Evolutionary conservation across 495 filamentous ascomycete species (phyloP).

Genomic region (Jackrogersella multiformis): DNA sequence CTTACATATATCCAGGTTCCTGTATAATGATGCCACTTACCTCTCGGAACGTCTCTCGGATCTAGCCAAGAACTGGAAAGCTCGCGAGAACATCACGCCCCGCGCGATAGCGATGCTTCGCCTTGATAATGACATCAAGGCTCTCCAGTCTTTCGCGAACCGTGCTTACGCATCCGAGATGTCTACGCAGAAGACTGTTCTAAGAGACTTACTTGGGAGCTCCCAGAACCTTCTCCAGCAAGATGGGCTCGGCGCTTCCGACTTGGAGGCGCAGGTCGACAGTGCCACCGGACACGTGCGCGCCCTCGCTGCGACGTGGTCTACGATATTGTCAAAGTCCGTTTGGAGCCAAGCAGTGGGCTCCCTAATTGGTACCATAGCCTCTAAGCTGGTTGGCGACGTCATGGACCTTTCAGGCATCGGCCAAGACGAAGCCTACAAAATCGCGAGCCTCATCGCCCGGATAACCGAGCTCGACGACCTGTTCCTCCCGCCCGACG

Average conservation of each 20-base stretch:
- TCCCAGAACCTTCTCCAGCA: conserved; percentile 61
- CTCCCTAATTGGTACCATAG: conserved; percentile 78
- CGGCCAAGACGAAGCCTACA: conserved; percentile 84
- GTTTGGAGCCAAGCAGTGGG: conserved; percentile 87
- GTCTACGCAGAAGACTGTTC: conserved; percentile 80
- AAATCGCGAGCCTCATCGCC: conserved; percentile 74
- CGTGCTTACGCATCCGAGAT: conserved; percentile 88
- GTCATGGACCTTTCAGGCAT: conserved; percentile 89
- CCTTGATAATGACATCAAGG: conserved; percentile 74
- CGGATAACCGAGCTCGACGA: conserved; percentile 77
- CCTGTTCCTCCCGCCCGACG: conserved; percentile 69
- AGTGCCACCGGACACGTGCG: conserved; percentile 73
- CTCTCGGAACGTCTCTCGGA: conserved; percentile 76
- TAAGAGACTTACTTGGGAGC: conserved; percentile 84
- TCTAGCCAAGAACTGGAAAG: conserved; percentile 62
- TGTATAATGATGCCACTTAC: conserved; percentile 91
- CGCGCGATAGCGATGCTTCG: conserved; percentile 63
- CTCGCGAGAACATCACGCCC: conserved; percentile 53
- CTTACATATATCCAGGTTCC: conserved; percentile 61
- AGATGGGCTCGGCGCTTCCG: conserved; percentile 53
- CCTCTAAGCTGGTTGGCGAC: conserved; percentile 82
- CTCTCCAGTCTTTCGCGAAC: conserved; percentile 80
- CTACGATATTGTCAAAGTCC: conserved; percentile 79
- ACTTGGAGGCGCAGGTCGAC: conserved; percentile 76
- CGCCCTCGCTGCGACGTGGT: conserved; percentile 77